Evolutionary conservation across 805 yeast species (phyloP), one percentile per base, ranked within the genome.

Genomic region (Jamesozyma lodderae): DNA sequence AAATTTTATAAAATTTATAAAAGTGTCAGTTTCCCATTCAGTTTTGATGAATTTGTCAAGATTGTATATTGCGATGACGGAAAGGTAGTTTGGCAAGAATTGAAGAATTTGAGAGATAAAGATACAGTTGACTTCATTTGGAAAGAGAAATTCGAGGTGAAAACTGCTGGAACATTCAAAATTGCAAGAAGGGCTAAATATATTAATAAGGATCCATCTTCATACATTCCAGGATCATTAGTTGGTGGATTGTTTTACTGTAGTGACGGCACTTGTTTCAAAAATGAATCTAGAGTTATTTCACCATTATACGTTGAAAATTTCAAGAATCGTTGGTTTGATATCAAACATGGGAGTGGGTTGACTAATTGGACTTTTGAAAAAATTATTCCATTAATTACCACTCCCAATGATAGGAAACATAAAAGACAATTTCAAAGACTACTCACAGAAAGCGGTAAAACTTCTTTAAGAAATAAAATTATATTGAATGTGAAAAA

Each of bases 201-300:
- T 47, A 72, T 74, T 0, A 53, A 52, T 10, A 60, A 75, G 35
- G 56, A 66, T 21, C 36, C 68, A 9, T 65, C 71, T 1, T 50
- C 75, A 6, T 77, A 66, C 48, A 59, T 73, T 13, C 84, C 86
- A 0, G 62, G 67, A 15, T 68, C 76, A 0, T 72, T 73, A 59
- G 72, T 81, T 2, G 90, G 88, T 5, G 86, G 77, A 0, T 46
- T 81, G 2, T 81, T 69, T 53, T 67, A 67, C 38, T 76, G 82
- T 48, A 58, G 67, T 18, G 34, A 43, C 29, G 8, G 39, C 6
- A 3, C 39, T 11, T 74, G 79, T 47, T 62, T 59, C 29, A 31
- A 51, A 1, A 40, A 57, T 0, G 46, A 53, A 6, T 53, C 73
- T 4, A 51, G 42, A 4, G 81, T 85, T 0, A 41, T 79, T 3